These are phyloP conservation scores for Hordeum marinum DNA, from an alignment of 176 grass and related monocot genomes.

Conservation along the genomic window DNA sequence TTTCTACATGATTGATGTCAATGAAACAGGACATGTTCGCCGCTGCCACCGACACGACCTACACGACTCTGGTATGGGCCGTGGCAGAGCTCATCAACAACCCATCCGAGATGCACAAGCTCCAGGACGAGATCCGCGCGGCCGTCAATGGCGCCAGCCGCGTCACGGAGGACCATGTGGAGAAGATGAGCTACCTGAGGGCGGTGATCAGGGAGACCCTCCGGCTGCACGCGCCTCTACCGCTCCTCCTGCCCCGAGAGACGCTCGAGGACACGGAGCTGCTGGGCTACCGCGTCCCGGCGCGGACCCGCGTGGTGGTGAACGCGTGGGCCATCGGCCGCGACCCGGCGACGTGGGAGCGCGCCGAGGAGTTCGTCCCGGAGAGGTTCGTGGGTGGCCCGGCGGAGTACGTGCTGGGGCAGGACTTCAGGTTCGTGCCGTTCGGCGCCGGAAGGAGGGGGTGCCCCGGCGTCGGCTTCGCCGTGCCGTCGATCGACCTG, in stretches of 20 bases:
- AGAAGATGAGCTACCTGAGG: conserved; percentile 15
- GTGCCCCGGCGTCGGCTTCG: conserved; percentile 46
- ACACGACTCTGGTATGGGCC: conserved; percentile 5
- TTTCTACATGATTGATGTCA: background rate
- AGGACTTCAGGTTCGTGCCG: conserved; percentile 49
- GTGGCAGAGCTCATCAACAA: conserved; percentile 43
- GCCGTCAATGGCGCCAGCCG: background rate
- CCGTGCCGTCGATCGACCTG: conserved; percentile 21
- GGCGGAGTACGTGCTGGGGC: conserved; percentile 1
- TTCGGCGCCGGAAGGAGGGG: conserved; percentile 56
- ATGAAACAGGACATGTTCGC: conserved; percentile 16
- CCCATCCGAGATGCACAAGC: conserved; percentile 24
- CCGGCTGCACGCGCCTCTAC: background rate
- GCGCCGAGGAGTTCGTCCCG: conserved; percentile 40
- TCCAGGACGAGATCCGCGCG: conserved; percentile 35
- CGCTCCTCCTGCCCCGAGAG: background rate
- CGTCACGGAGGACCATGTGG: conserved; percentile 31
- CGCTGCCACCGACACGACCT: conserved; percentile 14
- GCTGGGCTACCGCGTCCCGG: conserved; percentile 26
- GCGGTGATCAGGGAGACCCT: conserved; percentile 4
- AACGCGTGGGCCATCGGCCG: conserved; percentile 45
- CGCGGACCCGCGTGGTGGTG: conserved; percentile 28
- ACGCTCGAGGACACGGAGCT: background rate
- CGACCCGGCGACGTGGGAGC: conserved; percentile 32
- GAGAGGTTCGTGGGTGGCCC: conserved; percentile 2